These are phyloP conservation scores for Solanum lignicaule DNA, from an alignment of 257 asterid species.

Conservation along the genomic window DNA sequence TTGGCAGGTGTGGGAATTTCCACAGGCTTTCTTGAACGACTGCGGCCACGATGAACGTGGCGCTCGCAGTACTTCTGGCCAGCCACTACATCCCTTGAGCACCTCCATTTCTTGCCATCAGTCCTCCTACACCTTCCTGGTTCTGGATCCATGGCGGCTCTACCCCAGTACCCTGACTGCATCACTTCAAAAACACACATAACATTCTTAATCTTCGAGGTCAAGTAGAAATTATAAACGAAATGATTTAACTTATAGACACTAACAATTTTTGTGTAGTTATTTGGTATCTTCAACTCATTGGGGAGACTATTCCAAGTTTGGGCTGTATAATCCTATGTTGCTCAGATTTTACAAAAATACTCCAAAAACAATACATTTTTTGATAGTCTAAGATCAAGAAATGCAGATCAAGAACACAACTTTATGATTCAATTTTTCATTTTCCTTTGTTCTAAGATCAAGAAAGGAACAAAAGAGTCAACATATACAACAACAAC, in stretches of 20 bases:
- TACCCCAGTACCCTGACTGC: conserved; percentile 81
- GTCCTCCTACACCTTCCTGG: conserved; percentile 96
- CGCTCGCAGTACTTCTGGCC: conserved; percentile 93
- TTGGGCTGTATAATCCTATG: background rate
- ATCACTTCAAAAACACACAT: conserved; percentile 24
- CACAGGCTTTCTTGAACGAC: conserved; percentile 99
- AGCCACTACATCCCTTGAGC: conserved; percentile 82
- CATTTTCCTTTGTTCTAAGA: background rate
- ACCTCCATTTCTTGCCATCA: conserved; percentile 97
- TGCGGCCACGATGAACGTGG: conserved; percentile 86
- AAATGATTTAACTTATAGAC: background rate
- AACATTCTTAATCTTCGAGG: background rate
- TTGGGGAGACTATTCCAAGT: background rate
- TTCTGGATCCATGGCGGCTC: conserved; percentile 86
- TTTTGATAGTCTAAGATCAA: background rate
- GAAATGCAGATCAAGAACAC: background rate
- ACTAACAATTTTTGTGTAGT: background rate
- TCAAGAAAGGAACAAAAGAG: background rate
- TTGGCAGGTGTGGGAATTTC: conserved; percentile 54
- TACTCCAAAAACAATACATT: background rate
- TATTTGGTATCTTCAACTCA: background rate
- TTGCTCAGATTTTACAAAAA: background rate
- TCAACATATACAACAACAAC: background rate
- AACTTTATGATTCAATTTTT: background rate
- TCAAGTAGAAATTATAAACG: background rate